phyloP scores from a whole-genome alignment of 352 stramenopile genomes.

The Globisporangium acanthophoron region DNA sequence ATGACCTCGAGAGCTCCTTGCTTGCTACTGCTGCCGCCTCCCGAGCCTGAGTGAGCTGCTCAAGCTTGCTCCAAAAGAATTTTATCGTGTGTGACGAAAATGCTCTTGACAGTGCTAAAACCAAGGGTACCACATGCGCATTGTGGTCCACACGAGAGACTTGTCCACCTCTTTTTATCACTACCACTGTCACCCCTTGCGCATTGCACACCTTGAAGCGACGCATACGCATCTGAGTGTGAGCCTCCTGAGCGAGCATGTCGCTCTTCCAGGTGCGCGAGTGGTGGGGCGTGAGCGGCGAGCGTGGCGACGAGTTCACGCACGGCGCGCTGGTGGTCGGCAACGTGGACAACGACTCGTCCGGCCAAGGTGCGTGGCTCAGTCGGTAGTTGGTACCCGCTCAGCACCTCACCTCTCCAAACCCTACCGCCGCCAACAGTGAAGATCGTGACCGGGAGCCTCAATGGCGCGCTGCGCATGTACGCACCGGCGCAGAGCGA shows the following conservation, averaged over 20 bases:
- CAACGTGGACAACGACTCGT: slow-evolving; percentile 85
- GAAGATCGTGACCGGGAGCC: slow-evolving; percentile 88
- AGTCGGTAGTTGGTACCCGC: neutral
- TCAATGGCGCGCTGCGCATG: slow-evolving; percentile 82
- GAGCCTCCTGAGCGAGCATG: slow-evolving; percentile 27
- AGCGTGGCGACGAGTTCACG: slow-evolving; percentile 78
- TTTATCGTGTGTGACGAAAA: too few species aligned
- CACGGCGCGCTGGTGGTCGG: slow-evolving; percentile 65
- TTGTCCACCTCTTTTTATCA: too few species aligned
- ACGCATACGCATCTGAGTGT: neutral
- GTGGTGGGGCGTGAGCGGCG: slow-evolving; percentile 80
- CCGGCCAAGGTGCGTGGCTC: slow-evolving; percentile 29
- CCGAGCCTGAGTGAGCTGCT: too few species aligned
- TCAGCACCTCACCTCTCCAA: neutral
- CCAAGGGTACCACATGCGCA: too few species aligned
- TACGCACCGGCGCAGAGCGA: slow-evolving; percentile 74
- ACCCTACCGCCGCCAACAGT: slow-evolving; percentile 19
- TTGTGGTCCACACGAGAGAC: too few species aligned
- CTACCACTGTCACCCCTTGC: too few species aligned
- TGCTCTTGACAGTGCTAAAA: too few species aligned
- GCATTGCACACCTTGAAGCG: neutral
- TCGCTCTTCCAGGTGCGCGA: slow-evolving; percentile 89
- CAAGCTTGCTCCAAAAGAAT: too few species aligned
- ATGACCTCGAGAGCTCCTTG: neutral
- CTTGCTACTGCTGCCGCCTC: too few species aligned